Base-by-base conservation (phyloP, 2,329 filamentous ascomycete genomes). In the Clarireedia hainanense region DNA sequence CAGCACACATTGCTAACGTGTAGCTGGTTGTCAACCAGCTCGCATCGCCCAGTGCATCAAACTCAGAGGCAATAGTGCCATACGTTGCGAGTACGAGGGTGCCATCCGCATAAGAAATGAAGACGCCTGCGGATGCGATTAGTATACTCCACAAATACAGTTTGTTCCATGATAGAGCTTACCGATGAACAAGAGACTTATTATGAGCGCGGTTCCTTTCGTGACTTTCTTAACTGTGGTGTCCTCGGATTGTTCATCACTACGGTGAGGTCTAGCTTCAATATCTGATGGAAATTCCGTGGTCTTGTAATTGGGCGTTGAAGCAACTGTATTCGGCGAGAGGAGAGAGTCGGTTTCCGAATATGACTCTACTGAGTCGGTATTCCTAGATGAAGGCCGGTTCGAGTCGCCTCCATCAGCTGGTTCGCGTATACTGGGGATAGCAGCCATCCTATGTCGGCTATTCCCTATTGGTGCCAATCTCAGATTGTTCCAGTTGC, bases 1-100 rank as follows among this genome's bases (percentile, higher is more conserved):
- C 89, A 23, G 84, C 84, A 3, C 86, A 88, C 51, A 89, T 72
- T 1, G 87, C 89, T 52, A 91, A 75, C 64, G 90, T 86, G 68
- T 91, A 87, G 9, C 78, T 80, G 60, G 49, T 56, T 17, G 80
- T 76, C 10, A 83, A 65, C 80, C 81, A 83, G 57, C 76, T 81
- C 3, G 80, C 82, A 51, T 79, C 75, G 15, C 74, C 75, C 4
- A 85, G 65, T 36, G 75, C 73, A 52, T 77, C 72, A 61, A 85
- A 85, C 53, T 84, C 78, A 9, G 81, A 85, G 0, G 80, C 78
- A 52, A 85, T 83, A 3, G 73, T 73, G 0, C 80, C 78, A 57
- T 86, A 81, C 0, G 85, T 86, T 0, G 86, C 85, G 34, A 89
- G 71, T 0, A 89, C 76, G 0, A 89, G 71, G 1, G 82, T 84